A percentile compares a stretch with the other conserved stretches of the same genome.
phyloP scores from a whole-genome alignment of 2,329 filamentous ascomycete species.

The Penicillium sumatraense region DNA sequence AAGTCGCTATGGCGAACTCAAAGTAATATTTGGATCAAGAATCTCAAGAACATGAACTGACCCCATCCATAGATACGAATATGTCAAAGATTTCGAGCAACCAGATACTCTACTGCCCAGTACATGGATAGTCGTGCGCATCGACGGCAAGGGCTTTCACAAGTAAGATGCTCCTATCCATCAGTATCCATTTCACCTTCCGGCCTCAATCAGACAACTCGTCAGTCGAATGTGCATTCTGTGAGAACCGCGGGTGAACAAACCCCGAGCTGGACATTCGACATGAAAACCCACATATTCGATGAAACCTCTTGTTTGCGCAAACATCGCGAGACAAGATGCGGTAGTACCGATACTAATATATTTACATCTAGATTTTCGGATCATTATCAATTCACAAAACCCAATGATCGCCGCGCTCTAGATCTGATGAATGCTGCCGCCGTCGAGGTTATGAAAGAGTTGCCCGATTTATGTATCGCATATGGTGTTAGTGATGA shows the following conservation, averaged over 20 bases:
- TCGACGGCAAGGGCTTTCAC: conserved; percentile 93
- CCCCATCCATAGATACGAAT: conserved; percentile 75
- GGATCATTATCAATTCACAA: conserved; percentile 80
- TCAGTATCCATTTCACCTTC: too few species aligned
- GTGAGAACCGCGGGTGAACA: too few species aligned
- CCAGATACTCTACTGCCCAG: conserved; percentile 79
- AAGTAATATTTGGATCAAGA: conserved; percentile 38
- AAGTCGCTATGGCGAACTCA: conserved; percentile 42
- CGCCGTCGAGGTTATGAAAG: conserved; percentile 80
- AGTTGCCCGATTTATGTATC: conserved; percentile 82
- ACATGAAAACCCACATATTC: not conserved
- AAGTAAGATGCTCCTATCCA: conserved; percentile 63
- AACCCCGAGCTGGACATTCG: too few species aligned
- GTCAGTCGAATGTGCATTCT: too few species aligned
- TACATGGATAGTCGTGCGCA: conserved; percentile 92
- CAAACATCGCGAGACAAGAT: too few species aligned
- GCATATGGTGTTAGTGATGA: conserved; percentile 96
- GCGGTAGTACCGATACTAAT: not conserved
- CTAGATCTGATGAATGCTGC: conserved; percentile 94
- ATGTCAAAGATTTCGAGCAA: conserved; percentile 89
- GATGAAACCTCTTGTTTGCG: not conserved
- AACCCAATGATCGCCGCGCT: conserved; percentile 88
- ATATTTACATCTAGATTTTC: conserved; percentile 65
- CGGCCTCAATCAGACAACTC: too few species aligned
- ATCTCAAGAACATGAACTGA: not conserved